Percentiles rank a stretch among this genome's conserved stretches.
Conservation (phyloP, 2,329 filamentous ascomycete species). For the Blastomyces emzantsi region DNA sequence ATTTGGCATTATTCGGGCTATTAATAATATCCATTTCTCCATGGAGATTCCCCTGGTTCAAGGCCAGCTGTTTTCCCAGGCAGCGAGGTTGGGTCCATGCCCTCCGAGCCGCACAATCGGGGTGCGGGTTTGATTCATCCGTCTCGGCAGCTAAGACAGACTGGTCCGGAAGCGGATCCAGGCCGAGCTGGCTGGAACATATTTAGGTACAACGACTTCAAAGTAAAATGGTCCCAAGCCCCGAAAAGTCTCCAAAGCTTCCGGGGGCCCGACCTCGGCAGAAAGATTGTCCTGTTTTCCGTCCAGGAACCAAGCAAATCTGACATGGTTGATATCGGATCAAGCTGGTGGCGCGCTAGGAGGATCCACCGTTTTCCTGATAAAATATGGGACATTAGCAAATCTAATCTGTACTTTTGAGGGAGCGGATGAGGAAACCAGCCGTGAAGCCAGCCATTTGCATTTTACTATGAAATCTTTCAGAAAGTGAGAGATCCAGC, state of each 20-base stretch:
- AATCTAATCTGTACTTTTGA: neutral
- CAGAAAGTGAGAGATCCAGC: neutral
- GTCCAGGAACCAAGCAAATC: too few relatives aligned
- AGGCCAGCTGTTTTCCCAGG: neutral
- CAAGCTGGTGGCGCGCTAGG: neutral
- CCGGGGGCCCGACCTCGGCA: too few relatives aligned
- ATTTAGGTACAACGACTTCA: too few relatives aligned
- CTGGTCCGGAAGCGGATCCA: neutral
- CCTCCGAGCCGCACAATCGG: neutral
- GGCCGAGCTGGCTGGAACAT: too few relatives aligned
- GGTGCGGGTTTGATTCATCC: slow-evolving; percentile 1
- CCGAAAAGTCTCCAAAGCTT: too few relatives aligned
- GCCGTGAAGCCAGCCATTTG: neutral
- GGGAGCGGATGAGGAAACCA: neutral
- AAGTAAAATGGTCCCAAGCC: too few relatives aligned
- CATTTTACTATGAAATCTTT: neutral
- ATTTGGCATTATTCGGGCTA: neutral
- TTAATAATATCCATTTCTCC: neutral
- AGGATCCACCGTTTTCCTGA: neutral
- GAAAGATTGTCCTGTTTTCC: too few relatives aligned
- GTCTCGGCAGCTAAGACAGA: neutral
- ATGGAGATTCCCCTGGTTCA: neutral
- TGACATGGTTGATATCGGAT: too few relatives aligned
- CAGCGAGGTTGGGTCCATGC: neutral
- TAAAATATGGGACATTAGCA: neutral